Base-by-base conservation (phyloP, 2,329 filamentous ascomycete genomes). In the Talaromyces piceae region DNA sequence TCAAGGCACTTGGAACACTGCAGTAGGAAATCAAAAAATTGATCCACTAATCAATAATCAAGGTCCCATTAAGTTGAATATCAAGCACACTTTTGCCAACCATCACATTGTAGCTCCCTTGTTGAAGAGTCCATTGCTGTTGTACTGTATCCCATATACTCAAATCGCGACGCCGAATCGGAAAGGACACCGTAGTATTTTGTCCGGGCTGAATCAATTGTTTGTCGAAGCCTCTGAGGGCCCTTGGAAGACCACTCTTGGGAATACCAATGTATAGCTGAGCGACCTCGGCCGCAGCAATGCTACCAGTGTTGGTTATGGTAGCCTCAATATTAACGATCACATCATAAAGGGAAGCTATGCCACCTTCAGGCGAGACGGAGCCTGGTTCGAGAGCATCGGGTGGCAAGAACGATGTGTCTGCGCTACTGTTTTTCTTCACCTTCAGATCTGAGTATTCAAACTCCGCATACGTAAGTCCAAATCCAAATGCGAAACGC, bases 361-460 rank as follows among this genome's bases (percentile, higher is more conserved):
- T 75, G 6, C 79, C 79, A 27, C 79, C 79, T 56, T 69, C 59
- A 3, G 39, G 39, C n/a, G 39, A 43, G n/a, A 25, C 39, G n/a
- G 12, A 5, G 6, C 18, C 39, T 8, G 39, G 20, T 43, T 18
- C 23, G 39, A 23, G 11, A 43, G 20, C 23, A 43, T 43, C 39
- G 11, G 39, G 39, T 7, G 39, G 39, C 11, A 43, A 25, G 5
- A 16, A 43, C 4, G 39, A 43, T 3, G 39, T 25, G 39, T 43
- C 22, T 22, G 13, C 39, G 13, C 13, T 43, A 22, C 22, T 25
- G 3, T 25, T 43, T 12, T 23, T 23, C 20, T 3, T 16, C 13
- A 43, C 39, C 13, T 43, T 43, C 28, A 93, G 70, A 64, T 87
- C 74, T n/a, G 84, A 81, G 72, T 89, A 89, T 49, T 79, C 67